Conservation (phyloP, 768 basidiomycete genomes). For the Kwoniella dendrophila region DNA sequence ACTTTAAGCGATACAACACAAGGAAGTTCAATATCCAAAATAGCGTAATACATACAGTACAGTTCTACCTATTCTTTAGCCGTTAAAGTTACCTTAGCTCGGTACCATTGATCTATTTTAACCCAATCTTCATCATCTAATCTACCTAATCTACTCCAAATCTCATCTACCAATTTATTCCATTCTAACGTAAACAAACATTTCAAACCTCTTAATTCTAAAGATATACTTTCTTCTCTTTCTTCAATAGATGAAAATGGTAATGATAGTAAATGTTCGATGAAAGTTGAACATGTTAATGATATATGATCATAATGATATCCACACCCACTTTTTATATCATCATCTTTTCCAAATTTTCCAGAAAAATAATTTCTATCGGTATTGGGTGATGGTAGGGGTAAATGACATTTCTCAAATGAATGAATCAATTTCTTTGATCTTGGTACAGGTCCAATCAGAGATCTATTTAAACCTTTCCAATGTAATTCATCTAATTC, state of each 20-base stretch:
- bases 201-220: neutral
- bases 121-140: constrained; percentile 1
- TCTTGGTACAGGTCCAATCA: constrained; percentile 8
- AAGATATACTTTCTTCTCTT: neutral
- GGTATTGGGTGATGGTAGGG: too few relatives aligned
- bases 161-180: constrained; percentile 6
- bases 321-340: constrained; percentile 1
- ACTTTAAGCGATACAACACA: too few relatives aligned
- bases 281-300: neutral
- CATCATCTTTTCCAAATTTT: too few relatives aligned
- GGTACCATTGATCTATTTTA: constrained; percentile 7
- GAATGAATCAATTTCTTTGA: neutral
- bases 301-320: constrained; percentile 10
- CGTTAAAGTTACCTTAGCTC: neutral
- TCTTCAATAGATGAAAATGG: neutral
- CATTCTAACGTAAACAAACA: constrained; percentile 10
- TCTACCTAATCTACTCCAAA: constrained; percentile 6
- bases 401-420: neutral
- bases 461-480: neutral
- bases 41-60: too few relatives aligned
- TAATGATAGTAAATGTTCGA: neutral
- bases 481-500: constrained; percentile 9
- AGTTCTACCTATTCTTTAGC: neutral
- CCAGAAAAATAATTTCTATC: too few relatives aligned
- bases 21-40: too few relatives aligned